Evolutionary conservation across 805 yeast genomes (phyloP).

Genomic region (Teunomyces aglyptinius): DNA sequence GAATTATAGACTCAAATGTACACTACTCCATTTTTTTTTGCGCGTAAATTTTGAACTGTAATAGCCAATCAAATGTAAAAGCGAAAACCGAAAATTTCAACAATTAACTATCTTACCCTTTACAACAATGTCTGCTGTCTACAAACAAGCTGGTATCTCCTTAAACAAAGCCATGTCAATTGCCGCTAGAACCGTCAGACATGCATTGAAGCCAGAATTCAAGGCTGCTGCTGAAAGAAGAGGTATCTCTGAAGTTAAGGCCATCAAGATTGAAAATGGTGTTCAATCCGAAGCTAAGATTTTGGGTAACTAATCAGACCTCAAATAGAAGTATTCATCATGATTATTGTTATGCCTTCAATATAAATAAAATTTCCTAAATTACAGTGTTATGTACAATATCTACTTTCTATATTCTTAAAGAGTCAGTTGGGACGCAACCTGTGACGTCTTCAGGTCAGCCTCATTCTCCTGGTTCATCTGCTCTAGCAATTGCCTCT

Average conservation of each 20-base stretch:
- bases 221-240: constrained; percentile 72
- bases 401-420: constrained; percentile 1
- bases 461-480: constrained; percentile 15
- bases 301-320: constrained; percentile 27
- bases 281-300: constrained; percentile 39
- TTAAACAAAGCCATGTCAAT: constrained; percentile 87
- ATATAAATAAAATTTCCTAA: constrained; percentile 2
- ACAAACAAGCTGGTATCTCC: constrained; percentile 49
- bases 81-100: constrained; percentile 8
- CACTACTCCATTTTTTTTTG: constrained; percentile 1
- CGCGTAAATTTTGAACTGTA: not conserved
- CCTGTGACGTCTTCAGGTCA: not conserved
- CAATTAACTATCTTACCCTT: not conserved
- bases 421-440: not conserved
- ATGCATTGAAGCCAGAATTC: constrained; percentile 82
- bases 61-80: constrained; percentile 2
- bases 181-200: constrained; percentile 86
- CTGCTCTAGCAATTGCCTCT: constrained; percentile 28
- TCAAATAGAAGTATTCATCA: not conserved
- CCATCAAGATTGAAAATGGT: constrained; percentile 72
- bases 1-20: constrained; percentile 1
- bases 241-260: constrained; percentile 71
- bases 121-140: constrained; percentile 38
- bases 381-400: constrained; percentile 4
- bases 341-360: not conserved